A percentile compares a stretch with the other conserved stretches of the same genome.
phyloP scores from a whole-genome alignment of 306 rosid genomes.

The Gastrolobium villosum region DNA sequence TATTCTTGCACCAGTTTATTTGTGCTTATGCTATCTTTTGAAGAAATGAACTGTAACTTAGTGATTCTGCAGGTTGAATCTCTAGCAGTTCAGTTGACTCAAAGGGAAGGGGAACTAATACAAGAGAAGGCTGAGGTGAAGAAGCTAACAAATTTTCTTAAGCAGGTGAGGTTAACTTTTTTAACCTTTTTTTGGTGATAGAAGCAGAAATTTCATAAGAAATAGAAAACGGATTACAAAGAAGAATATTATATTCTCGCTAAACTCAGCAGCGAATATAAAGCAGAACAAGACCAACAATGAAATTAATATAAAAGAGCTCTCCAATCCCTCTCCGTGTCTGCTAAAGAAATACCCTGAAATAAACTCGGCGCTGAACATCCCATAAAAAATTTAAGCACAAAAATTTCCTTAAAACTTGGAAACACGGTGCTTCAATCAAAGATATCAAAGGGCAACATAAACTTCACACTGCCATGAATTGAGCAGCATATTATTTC shows the following conservation, averaged over 20 bases:
- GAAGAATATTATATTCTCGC: not conserved
- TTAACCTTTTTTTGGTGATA: not conserved
- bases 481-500: not conserved
- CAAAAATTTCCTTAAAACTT: not conserved
- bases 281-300: constrained; percentile 13
- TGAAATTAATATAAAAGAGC: constrained; percentile 16
- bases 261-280: not conserved
- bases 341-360: constrained; percentile 1
- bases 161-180: constrained; percentile 73
- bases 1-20: constrained; percentile 13
- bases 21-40: constrained; percentile 14
- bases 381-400: not conserved
- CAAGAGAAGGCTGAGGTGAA: constrained; percentile 98
- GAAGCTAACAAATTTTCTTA: constrained; percentile 93
- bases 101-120: constrained; percentile 70
- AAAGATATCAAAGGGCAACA: constrained; percentile 15
- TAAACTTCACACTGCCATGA: not conserved
- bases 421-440: not conserved
- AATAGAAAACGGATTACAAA: constrained; percentile 7
- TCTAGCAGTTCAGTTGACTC: constrained; percentile 91
- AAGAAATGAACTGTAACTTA: constrained; percentile 10
- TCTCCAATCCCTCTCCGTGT: constrained; percentile 8
- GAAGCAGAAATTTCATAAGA: not conserved
- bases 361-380: not conserved
- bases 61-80: constrained; percentile 67